phyloP scores from a whole-genome alignment of 2,329 filamentous ascomycete species.

The Teratosphaeria viscida region DNA sequence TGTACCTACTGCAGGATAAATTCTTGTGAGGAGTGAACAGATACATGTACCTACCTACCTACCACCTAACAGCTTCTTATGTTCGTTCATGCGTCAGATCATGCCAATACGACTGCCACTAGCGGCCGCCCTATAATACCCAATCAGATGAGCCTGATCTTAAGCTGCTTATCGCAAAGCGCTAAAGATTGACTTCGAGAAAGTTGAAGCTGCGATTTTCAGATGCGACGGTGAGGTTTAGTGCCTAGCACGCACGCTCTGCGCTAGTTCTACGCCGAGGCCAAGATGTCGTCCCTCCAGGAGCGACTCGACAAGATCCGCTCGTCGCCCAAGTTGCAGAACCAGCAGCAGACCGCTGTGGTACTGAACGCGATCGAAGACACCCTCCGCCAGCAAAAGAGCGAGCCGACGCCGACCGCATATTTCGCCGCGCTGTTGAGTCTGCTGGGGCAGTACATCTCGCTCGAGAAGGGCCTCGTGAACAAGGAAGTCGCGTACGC shows the following conservation, averaged over 20 bases:
- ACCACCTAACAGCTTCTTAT: no score
- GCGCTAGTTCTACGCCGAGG: neutral
- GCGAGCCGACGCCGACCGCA: constrained; percentile 71
- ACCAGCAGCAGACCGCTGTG: constrained; percentile 81
- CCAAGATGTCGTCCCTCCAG: constrained; percentile 46
- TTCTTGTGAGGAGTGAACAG: no score
- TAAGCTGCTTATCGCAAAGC: neutral
- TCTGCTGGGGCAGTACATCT: constrained; percentile 68
- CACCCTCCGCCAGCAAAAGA: constrained; percentile 79
- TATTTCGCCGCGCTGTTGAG: constrained; percentile 95
- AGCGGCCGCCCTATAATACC: neutral
- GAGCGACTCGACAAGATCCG: constrained; percentile 97
- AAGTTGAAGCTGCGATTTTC: neutral
- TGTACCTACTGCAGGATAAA: no score
- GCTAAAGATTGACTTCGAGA: neutral
- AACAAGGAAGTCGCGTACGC: constrained; percentile 78
- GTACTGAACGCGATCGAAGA: constrained; percentile 88
- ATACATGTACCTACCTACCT: no score
- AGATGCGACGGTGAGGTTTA: neutral
- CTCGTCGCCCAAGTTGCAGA: constrained; percentile 82
- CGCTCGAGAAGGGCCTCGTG: constrained; percentile 49
- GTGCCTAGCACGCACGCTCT: neutral
- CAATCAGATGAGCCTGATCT: neutral
- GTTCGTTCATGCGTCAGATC: neutral
- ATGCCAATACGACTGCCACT: neutral